Evolutionary conservation across 176 grass and related monocot genomes (phyloP).

Genomic region (Hordeum vulgare): DNA sequence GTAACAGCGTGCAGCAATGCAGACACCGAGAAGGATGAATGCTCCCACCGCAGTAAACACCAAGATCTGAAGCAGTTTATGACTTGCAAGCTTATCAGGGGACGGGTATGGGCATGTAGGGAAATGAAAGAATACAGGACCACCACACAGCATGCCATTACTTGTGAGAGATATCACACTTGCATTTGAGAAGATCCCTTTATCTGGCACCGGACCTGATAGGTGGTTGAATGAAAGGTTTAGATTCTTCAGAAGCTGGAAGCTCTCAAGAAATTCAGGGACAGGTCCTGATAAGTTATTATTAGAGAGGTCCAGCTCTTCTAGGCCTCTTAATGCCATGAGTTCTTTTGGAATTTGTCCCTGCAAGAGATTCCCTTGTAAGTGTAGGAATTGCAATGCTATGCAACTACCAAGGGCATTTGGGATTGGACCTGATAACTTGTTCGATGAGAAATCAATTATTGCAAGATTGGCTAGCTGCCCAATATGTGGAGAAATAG

Average conservation of each 20-base stretch:
- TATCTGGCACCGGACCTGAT: background rate
- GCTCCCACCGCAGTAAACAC: background rate
- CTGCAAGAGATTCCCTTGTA: background rate
- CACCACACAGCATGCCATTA: slow-evolving; percentile 25
- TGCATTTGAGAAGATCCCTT: background rate
- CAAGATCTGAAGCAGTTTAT: too few species aligned
- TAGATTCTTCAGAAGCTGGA: too few species aligned
- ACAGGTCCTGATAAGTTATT: too few species aligned
- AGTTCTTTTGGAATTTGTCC: background rate
- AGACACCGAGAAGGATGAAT: background rate
- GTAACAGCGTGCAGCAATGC: background rate
- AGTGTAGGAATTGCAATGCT: background rate
- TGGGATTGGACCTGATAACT: too few species aligned
- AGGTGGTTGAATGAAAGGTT: background rate
- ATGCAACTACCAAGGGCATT: too few species aligned
- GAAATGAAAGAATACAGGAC: background rate
- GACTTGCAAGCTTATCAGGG: background rate
- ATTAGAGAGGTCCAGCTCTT: too few species aligned
- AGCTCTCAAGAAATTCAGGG: too few species aligned
- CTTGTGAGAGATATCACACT: slow-evolving; percentile 3
- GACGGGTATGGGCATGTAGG: background rate
- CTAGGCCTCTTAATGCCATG: too few species aligned
- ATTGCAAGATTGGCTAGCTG: background rate
- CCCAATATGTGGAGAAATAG: slow-evolving; percentile 1
- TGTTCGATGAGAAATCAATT: background rate